Conservation (phyloP, 1,139 yeast species). For the Debaryomycetaceae sp. region DNA sequence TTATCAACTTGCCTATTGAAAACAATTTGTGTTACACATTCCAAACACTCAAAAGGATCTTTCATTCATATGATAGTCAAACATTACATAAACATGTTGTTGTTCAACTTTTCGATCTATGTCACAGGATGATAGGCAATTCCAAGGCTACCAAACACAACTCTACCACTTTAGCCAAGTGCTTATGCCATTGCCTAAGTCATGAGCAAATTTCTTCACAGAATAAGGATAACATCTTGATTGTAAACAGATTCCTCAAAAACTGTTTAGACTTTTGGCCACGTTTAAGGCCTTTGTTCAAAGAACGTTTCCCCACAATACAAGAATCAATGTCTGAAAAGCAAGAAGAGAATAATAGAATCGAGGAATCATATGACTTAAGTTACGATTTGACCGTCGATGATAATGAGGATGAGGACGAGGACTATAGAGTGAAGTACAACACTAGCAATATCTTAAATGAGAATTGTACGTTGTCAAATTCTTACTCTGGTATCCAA, state of each 20-base stretch:
- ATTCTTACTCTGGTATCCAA: conserved; percentile 3
- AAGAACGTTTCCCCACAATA: conserved; percentile 14
- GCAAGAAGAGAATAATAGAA: conserved; percentile 5
- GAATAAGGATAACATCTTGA: conserved; percentile 43
- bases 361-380: conserved; percentile 27
- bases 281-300: conserved; percentile 7
- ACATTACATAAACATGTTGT: conserved; percentile 23
- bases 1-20: conserved; percentile 44
- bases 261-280: conserved; percentile 48
- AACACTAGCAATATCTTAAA: conserved; percentile 15
- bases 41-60: conserved; percentile 28
- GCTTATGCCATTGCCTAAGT: conserved; percentile 49
- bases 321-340: not conserved
- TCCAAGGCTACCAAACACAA: conserved; percentile 42
- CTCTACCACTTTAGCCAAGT: conserved; percentile 41
- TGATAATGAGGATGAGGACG: conserved; percentile 17
- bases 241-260: conserved; percentile 48
- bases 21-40: conserved; percentile 43
- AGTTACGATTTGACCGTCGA: conserved; percentile 31
- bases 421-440: conserved; percentile 13
- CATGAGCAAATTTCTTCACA: conserved; percentile 46
- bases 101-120: conserved; percentile 40
- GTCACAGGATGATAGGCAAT: conserved; percentile 29
- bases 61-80: conserved; percentile 11
- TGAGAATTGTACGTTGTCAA: conserved; percentile 8